Conservation (phyloP, 2,329 filamentous ascomycete genomes). For the Penicillium janthinellum region DNA sequence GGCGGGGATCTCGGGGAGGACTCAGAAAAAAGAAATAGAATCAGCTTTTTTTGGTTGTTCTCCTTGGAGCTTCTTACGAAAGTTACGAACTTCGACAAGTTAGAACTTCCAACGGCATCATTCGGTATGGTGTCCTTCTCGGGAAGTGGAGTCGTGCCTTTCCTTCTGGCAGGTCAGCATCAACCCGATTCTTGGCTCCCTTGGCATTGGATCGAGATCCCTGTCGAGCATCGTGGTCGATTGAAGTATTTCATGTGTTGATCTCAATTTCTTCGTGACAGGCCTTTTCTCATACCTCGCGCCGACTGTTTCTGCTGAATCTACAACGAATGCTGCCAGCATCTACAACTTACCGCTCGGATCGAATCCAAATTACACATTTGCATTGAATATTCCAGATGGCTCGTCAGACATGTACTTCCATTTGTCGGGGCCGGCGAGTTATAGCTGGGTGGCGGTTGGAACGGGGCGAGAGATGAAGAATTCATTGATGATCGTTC, state of each 20-base stretch:
- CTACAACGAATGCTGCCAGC: conserved; percentile 38
- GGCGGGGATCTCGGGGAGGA: not conserved
- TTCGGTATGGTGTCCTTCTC: not conserved
- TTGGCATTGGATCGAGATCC: not conserved
- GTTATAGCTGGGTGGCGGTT: conserved; percentile 28
- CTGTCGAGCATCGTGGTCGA: not conserved
- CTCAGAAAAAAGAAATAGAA: not conserved
- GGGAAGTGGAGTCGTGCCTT: not conserved
- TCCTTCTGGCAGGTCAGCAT: not conserved
- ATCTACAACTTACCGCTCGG: conserved; percentile 21
- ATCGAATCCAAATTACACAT: conserved; percentile 21
- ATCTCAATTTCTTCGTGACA: not conserved
- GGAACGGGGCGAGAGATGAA: conserved; percentile 24
- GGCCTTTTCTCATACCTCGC: not conserved
- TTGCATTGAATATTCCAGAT: conserved; percentile 29
- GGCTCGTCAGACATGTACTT: conserved; percentile 29
- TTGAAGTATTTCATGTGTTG: not conserved
- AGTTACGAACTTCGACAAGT: not conserved
- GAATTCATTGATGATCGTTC: conserved; percentile 23
- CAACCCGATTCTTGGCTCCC: not conserved
- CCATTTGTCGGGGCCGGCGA: conserved; percentile 25
- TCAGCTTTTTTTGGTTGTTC: not conserved
- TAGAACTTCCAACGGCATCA: not conserved
- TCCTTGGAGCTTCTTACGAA: not conserved
- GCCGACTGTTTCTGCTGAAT: not conserved